Evolutionary conservation across 1,284 basidiomycete genomes (phyloP).

Genomic region (Porodaedalea pini): DNA sequence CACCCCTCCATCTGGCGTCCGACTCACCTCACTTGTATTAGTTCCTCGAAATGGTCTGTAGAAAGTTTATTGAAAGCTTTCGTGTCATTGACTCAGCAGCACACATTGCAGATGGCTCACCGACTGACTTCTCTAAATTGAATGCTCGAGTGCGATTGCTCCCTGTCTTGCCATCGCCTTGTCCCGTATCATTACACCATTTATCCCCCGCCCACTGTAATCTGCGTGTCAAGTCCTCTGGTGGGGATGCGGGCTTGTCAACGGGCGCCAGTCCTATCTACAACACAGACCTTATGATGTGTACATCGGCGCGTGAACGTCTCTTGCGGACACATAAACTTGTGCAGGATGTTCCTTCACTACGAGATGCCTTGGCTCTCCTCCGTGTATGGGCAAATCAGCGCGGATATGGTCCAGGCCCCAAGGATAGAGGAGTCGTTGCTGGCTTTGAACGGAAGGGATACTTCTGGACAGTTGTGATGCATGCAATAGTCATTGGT

Average conservation of each 20-base stretch:
- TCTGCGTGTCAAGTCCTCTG: conserved; percentile 43
- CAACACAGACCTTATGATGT: conserved; percentile 71
- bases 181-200: conserved; percentile 59
- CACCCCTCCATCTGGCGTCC: conserved; percentile 60
- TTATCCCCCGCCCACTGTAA: conserved; percentile 79
- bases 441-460: conserved; percentile 67
- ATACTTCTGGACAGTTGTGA: conserved; percentile 64
- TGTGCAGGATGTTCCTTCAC: conserved; percentile 60
- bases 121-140: conserved; percentile 64
- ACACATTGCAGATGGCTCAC: conserved; percentile 43
- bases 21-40: conserved; percentile 66
- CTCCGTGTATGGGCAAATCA: conserved; percentile 91
- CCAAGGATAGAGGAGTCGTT: conserved; percentile 46
- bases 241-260: not conserved
- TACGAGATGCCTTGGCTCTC: conserved; percentile 73
- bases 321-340: conserved; percentile 69
- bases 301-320: conserved; percentile 61
- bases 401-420: conserved; percentile 61
- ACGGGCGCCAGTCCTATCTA: conserved; percentile 63
- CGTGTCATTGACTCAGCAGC: not conserved
- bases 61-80: not conserved
- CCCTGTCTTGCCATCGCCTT: conserved; percentile 55
- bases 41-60: conserved; percentile 51
- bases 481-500: conserved; percentile 72
- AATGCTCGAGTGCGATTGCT: conserved; percentile 73